Evolutionary conservation across 2,329 filamentous ascomycete species (phyloP).

Genomic region (Paecilomyces variotii): DNA sequence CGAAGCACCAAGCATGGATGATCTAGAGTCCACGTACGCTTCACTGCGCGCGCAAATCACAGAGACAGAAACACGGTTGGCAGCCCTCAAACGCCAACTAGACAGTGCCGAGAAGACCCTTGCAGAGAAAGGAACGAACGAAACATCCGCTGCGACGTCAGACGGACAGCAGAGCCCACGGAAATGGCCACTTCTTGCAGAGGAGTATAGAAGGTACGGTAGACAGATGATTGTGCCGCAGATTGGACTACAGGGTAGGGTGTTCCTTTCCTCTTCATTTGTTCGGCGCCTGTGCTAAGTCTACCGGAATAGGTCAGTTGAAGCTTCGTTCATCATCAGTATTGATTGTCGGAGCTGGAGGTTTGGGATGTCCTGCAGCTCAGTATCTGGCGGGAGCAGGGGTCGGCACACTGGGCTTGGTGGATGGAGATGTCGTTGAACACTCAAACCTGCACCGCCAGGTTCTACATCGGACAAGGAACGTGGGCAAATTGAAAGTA

Average conservation of each 20-base stretch:
- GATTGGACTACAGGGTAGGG: slow-evolving; percentile 63
- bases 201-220: slow-evolving; percentile 81
- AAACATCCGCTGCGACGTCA: not conserved
- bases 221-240: slow-evolving; percentile 83
- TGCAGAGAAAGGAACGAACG: slow-evolving; percentile 3
- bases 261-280: not conserved
- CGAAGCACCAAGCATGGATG: slow-evolving; percentile 9
- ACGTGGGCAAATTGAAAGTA: slow-evolving; percentile 70
- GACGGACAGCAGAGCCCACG: slow-evolving; percentile 1
- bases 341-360: slow-evolving; percentile 78
- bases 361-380: slow-evolving; percentile 83
- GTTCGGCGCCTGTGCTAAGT: slow-evolving; percentile 1
- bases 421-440: slow-evolving; percentile 85
- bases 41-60: slow-evolving; percentile 29
- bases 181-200: slow-evolving; percentile 60
- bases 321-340: slow-evolving; percentile 62
- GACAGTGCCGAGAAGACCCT: slow-evolving; percentile 18
- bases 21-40: slow-evolving; percentile 19
- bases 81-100: slow-evolving; percentile 27
- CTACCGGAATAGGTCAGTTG: slow-evolving; percentile 56
- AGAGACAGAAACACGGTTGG: slow-evolving; percentile 28
- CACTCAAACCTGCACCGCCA: slow-evolving; percentile 88
- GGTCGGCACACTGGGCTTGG: slow-evolving; percentile 70
- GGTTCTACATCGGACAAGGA: slow-evolving; percentile 65
- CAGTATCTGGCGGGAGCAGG: slow-evolving; percentile 89